These are phyloP conservation scores for Chimonanthus salicifolius DNA, from an alignment of 164 flowering plant species.

Conservation along the genomic window DNA sequence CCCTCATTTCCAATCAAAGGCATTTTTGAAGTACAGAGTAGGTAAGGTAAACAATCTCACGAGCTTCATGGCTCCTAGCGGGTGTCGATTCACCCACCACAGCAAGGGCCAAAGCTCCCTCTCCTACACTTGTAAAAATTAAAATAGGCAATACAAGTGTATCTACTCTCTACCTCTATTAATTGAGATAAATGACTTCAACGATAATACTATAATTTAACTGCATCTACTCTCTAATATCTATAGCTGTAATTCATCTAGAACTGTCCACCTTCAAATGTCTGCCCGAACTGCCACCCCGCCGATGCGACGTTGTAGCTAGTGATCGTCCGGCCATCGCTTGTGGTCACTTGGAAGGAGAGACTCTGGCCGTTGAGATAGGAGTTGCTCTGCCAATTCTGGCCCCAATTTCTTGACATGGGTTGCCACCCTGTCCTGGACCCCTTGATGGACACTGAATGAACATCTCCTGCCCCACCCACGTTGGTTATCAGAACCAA, in stretches of 20 bases:
- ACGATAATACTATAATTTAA: too few relatives aligned
- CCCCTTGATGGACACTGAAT: constrained; percentile 30
- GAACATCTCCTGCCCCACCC: constrained; percentile 44
- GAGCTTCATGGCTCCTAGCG: constrained; percentile 22
- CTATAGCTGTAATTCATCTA: constrained; percentile 23
- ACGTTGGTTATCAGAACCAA: constrained; percentile 44
- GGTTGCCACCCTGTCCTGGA: too few relatives aligned
- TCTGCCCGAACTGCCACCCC: constrained; percentile 44
- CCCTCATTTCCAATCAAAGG: too few relatives aligned
- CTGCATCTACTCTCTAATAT: too few relatives aligned
- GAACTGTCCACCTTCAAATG: constrained; percentile 12
- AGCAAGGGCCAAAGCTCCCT: constrained; percentile 22
- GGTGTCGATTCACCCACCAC: constrained; percentile 42
- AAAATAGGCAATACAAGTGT: too few relatives aligned
- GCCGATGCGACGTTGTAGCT: constrained; percentile 29
- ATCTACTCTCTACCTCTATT: too few relatives aligned
- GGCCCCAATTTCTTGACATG: too few relatives aligned
- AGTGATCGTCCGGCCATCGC: constrained; percentile 37
- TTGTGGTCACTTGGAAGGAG: constrained; percentile 11
- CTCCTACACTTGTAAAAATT: background rate
- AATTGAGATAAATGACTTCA: too few relatives aligned
- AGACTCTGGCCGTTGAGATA: constrained; percentile 31
- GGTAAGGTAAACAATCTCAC: too few relatives aligned
- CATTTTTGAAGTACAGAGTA: too few relatives aligned
- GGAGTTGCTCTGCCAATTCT: constrained; percentile 26